Percentiles rank a stretch among this genome's conserved stretches.
These are phyloP conservation scores for Globisporangium emineosum DNA, from an alignment of 352 stramenopile species.

Conservation along the genomic window DNA sequence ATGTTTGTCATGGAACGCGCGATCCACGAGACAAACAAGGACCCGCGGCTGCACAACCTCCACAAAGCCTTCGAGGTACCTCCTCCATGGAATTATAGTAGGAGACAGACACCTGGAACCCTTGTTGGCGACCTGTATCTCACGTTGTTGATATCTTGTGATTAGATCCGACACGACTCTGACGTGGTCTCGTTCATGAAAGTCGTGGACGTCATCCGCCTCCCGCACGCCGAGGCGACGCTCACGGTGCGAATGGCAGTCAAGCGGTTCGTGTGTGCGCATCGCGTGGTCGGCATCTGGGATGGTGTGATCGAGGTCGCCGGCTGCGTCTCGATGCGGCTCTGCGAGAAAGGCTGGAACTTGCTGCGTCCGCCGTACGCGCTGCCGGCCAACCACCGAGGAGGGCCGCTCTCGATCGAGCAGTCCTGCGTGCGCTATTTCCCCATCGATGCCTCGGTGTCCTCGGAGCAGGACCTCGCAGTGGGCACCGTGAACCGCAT, in stretches of 20 bases:
- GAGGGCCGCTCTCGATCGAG: constrained; percentile 1
- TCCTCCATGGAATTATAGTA: background rate
- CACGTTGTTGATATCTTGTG: background rate
- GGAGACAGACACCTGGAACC: background rate
- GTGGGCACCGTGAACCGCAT: constrained; percentile 46
- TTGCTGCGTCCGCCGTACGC: background rate
- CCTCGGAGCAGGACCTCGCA: constrained; percentile 15
- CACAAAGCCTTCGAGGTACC: constrained; percentile 8
- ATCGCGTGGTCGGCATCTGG: background rate
- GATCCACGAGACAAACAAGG: constrained; percentile 4
- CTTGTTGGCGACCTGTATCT: background rate
- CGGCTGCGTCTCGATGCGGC: constrained; percentile 7
- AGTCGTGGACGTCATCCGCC: background rate
- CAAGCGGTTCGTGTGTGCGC: background rate
- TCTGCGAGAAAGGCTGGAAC: constrained; percentile 33
- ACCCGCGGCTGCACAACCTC: background rate
- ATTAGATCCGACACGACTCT: background rate
- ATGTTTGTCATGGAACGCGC: background rate
- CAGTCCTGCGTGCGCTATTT: constrained; percentile 10
- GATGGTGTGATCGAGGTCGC: constrained; percentile 5
- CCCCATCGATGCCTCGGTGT: background rate
- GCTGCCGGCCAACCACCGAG: background rate
- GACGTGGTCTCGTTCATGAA: constrained; percentile 7
- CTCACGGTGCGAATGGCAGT: constrained; percentile 5
- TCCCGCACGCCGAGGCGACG: constrained; percentile 4